These are phyloP conservation scores for Lactuca sativa DNA, from an alignment of 129 eudicot species.

Conservation along the genomic window DNA sequence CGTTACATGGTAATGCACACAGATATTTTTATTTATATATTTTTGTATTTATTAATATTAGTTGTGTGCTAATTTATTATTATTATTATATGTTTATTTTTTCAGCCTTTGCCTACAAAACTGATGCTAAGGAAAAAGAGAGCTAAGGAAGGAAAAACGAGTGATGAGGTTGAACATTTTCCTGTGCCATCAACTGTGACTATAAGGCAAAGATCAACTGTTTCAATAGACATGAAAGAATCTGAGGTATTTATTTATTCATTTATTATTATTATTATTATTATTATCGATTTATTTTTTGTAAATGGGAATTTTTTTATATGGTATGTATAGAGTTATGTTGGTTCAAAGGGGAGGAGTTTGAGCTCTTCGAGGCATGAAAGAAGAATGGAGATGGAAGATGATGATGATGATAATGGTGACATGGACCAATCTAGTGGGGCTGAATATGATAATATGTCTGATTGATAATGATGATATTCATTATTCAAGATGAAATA, in stretches of 20 bases:
- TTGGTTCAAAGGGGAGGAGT: conserved; percentile 39
- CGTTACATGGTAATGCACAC: conserved; percentile 53
- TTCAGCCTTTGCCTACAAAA: conserved; percentile 93
- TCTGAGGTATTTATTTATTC: conserved; percentile 40
- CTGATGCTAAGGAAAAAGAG: conserved; percentile 79
- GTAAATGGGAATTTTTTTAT: neutral
- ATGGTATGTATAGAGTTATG: conserved; percentile 41
- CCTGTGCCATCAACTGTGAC: conserved; percentile 76
- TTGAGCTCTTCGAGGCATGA: conserved; percentile 27
- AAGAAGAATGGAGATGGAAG: conserved; percentile 42
- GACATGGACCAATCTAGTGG: conserved; percentile 76
- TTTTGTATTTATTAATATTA: neutral
- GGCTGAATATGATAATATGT: conserved; percentile 55
- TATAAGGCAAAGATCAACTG: conserved; percentile 61
- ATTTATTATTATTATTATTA: too few species aligned
- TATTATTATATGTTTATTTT: too few species aligned
- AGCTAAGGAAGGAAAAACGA: conserved; percentile 79
- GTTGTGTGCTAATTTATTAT: neutral
- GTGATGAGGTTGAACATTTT: conserved; percentile 78
- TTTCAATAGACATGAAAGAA: conserved; percentile 62
- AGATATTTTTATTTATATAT: too few species aligned
- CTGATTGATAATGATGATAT: conserved; percentile 39
- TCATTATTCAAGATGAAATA: neutral
- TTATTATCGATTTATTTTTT: neutral
- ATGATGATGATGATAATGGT: conserved; percentile 31